A percentile compares a stretch with the other conserved stretches of the same genome.
phyloP scores from a whole-genome alignment of 2,329 filamentous ascomycete species.

The Onygenales sp. region DNA sequence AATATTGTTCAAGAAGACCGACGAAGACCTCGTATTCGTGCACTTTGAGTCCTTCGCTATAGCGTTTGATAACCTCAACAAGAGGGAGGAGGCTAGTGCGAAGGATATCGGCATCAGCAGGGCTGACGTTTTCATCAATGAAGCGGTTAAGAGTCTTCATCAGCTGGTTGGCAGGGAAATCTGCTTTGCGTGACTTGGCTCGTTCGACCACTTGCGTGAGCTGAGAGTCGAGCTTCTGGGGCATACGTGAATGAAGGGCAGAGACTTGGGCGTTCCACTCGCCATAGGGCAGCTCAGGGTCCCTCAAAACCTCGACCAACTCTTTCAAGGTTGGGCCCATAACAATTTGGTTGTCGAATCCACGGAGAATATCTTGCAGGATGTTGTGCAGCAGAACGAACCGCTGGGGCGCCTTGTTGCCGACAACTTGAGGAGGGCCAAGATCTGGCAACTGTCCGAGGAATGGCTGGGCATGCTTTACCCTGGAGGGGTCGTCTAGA shows the following conservation, averaged over 20 bases:
- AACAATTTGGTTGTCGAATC: conserved; percentile 95
- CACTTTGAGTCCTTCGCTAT: conserved; percentile 77
- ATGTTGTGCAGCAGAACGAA: conserved; percentile 70
- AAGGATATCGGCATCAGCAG: conserved; percentile 63
- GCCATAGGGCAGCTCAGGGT: conserved; percentile 85
- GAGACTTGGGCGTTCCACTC: conserved; percentile 96
- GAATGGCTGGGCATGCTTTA: conserved; percentile 94
- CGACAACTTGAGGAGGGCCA: conserved; percentile 76
- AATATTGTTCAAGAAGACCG: conserved; percentile 70
- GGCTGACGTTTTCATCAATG: conserved; percentile 71
- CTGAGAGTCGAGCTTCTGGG: conserved; percentile 75
- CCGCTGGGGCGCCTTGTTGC: conserved; percentile 82
- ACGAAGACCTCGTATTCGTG: conserved; percentile 81
- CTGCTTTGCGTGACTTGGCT: conserved; percentile 63
- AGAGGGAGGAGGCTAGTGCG: conserved; percentile 66
- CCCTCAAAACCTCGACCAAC: conserved; percentile 78
- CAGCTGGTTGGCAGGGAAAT: conserved; percentile 88
- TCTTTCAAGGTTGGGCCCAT: conserved; percentile 82
- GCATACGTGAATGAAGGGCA: conserved; percentile 94
- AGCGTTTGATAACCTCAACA: conserved; percentile 65
- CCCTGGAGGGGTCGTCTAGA: conserved; percentile 86
- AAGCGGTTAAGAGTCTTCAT: conserved; percentile 79
- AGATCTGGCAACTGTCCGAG: conserved; percentile 80
- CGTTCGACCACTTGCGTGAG: conserved; percentile 82
- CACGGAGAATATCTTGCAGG: conserved; percentile 77